Evolutionary conservation across 768 basidiomycete genomes (phyloP).

Genomic region (Cystofilobasidium capitatum): DNA sequence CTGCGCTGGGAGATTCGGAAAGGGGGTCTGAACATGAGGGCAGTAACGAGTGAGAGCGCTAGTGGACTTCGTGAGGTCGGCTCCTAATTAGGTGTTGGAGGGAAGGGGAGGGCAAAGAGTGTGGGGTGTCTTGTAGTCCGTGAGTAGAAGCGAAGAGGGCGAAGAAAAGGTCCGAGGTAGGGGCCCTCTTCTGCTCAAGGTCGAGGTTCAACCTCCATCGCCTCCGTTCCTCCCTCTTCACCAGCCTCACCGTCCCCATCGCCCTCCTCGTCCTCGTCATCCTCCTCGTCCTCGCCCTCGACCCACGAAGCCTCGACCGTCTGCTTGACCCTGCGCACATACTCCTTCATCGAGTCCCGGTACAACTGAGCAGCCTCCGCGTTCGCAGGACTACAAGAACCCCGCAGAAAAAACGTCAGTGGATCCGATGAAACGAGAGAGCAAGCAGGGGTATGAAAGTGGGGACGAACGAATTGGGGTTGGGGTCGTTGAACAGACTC

Average conservation of each 20-base stretch:
- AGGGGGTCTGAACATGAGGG: neutral
- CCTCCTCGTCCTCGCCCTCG: slow-evolving; percentile 19
- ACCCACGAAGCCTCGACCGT: slow-evolving; percentile 27
- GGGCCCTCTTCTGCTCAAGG: neutral
- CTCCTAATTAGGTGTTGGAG: too few relatives aligned
- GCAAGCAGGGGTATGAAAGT: neutral
- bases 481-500: slow-evolving; percentile 90
- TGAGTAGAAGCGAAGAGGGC: too few relatives aligned
- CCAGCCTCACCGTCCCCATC: slow-evolving; percentile 15
- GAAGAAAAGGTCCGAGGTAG: too few relatives aligned
- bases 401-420: neutral
- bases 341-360: slow-evolving; percentile 97
- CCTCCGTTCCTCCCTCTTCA: neutral
- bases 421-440: neutral
- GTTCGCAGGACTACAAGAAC: slow-evolving; percentile 50
- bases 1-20: neutral
- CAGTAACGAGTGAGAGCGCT: too few relatives aligned
- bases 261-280: slow-evolving; percentile 10
- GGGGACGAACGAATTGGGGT: slow-evolving; percentile 59
- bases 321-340: slow-evolving; percentile 74
- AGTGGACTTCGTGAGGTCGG: too few relatives aligned
- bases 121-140: too few relatives aligned
- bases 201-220: neutral
- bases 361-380: slow-evolving; percentile 96
- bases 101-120: too few relatives aligned